Evolutionary conservation across 768 basidiomycete genomes (phyloP).

Genomic region (Termitomyces titanicus): DNA sequence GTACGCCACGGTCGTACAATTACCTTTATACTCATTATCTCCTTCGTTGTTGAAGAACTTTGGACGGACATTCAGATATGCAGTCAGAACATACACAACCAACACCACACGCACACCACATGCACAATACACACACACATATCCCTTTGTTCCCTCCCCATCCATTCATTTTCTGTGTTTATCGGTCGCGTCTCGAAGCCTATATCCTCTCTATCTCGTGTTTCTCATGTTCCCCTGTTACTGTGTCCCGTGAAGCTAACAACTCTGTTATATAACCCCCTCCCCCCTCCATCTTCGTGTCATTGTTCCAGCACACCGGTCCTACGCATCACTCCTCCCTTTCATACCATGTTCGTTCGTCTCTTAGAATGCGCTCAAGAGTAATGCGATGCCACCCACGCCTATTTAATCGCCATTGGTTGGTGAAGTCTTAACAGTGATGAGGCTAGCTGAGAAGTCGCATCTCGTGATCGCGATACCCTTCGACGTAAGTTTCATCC

Average conservation of each 20-base stretch:
- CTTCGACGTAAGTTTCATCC: too few species aligned
- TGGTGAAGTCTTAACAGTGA: not conserved
- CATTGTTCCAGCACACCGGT: not conserved
- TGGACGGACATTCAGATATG: slow-evolving; percentile 31
- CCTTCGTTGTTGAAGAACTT: slow-evolving; percentile 22
- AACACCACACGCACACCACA: slow-evolving; percentile 8
- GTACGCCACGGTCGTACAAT: slow-evolving; percentile 19
- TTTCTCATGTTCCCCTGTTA: slow-evolving; percentile 9
- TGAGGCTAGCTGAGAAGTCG: too few species aligned
- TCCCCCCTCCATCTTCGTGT: slow-evolving; percentile 2
- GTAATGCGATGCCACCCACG: slow-evolving; percentile 1
- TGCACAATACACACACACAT: slow-evolving; percentile 8
- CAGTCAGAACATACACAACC: slow-evolving; percentile 16
- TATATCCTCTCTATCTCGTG: slow-evolving; percentile 3
- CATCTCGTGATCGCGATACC: too few species aligned
- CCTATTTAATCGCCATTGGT: not conserved
- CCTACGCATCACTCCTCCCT: not conserved
- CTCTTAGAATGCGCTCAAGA: slow-evolving; percentile 3
- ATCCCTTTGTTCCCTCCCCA: slow-evolving; percentile 14
- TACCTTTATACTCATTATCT: slow-evolving; percentile 18
- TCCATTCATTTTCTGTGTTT: slow-evolving; percentile 15
- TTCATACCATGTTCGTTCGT: slow-evolving; percentile 6
- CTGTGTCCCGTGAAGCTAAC: slow-evolving; percentile 18
- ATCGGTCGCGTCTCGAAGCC: slow-evolving; percentile 5
- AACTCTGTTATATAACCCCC: slow-evolving; percentile 18